phyloP scores from a whole-genome alignment of 495 filamentous ascomycete genomes.

The Bacidia rubella region DNA sequence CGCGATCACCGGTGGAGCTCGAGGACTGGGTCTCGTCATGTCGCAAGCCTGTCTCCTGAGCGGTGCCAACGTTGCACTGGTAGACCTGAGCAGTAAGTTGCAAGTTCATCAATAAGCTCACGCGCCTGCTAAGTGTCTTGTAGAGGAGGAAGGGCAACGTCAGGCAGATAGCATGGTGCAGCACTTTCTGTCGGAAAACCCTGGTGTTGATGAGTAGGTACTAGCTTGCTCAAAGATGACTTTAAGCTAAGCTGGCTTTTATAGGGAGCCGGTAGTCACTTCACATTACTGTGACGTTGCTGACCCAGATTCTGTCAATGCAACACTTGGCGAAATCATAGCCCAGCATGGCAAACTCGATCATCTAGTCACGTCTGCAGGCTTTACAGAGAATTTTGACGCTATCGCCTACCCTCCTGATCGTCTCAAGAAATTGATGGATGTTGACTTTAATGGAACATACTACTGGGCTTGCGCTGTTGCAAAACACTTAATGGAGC shows the following conservation, averaged over 20 bases:
- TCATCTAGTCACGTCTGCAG: slow-evolving; percentile 85
- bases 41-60: slow-evolving; percentile 73
- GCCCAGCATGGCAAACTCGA: slow-evolving; percentile 68
- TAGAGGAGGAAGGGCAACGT: slow-evolving; percentile 72
- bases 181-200: slow-evolving; percentile 63
- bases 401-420: slow-evolving; percentile 80
- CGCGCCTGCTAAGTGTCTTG: slow-evolving; percentile 12
- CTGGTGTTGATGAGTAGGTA: slow-evolving; percentile 52
- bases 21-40: slow-evolving; percentile 84
- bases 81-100: slow-evolving; percentile 76
- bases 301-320: slow-evolving; percentile 57
- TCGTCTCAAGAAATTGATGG: slow-evolving; percentile 81
- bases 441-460: slow-evolving; percentile 88
- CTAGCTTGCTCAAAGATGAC: background rate
- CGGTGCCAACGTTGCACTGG: slow-evolving; percentile 80
- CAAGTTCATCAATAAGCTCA: background rate
- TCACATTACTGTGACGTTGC: slow-evolving; percentile 85
- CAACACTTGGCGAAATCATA: slow-evolving; percentile 55
- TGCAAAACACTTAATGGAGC: slow-evolving; percentile 78
- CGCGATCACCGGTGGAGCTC: slow-evolving; percentile 74
- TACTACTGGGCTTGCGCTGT: slow-evolving; percentile 77
- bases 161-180: slow-evolving; percentile 60
- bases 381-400: slow-evolving; percentile 91
- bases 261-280: slow-evolving; percentile 65
- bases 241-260: background rate